Conservation (phyloP, 208 protist species). For the Crithidia bombi region DNA sequence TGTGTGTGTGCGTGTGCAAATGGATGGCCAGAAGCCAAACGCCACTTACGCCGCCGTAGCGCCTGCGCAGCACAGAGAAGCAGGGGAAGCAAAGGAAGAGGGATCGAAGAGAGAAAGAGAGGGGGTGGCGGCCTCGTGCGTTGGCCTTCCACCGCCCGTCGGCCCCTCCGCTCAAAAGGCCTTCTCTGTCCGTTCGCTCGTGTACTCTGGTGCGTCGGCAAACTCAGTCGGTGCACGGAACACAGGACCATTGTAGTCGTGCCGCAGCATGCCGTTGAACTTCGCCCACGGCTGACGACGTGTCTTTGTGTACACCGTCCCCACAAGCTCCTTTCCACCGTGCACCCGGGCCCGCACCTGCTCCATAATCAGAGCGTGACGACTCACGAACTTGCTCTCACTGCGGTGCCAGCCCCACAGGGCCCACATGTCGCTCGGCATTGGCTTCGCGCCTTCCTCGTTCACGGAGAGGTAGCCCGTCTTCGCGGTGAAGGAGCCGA, state of each 20-base stretch:
- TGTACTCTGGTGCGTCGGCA: conserved; percentile 53
- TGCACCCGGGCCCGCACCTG: conserved; percentile 71
- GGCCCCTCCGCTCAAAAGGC: conserved; percentile 18
- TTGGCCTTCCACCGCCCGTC: no score
- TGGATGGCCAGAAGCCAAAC: no score
- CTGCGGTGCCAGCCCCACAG: conserved; percentile 88
- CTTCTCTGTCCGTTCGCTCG: conserved; percentile 11
- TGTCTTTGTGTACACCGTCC: conserved; percentile 80
- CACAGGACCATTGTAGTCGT: conserved; percentile 77
- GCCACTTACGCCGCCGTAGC: no score
- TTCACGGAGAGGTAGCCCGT: conserved; percentile 79
- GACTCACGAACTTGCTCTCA: conserved; percentile 86
- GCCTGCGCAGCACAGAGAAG: no score
- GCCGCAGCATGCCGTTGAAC: conserved; percentile 82
- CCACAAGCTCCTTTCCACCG: conserved; percentile 68
- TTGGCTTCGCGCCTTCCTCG: conserved; percentile 82
- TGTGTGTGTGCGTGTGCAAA: no score
- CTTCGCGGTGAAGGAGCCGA: conserved; percentile 84
- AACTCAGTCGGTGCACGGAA: conserved; percentile 53
- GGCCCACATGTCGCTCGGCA: conserved; percentile 90
- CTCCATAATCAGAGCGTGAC: conserved; percentile 59
- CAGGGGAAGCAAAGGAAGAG: neutral
- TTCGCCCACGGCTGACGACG: conserved; percentile 84
- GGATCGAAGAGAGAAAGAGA: neutral
- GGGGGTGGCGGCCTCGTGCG: neutral